Evolutionary conservation across 2,329 filamentous ascomycete species (phyloP), one percentile per base, ranked within the genome.

Genomic region (Pyrenophora seminiperda): DNA sequence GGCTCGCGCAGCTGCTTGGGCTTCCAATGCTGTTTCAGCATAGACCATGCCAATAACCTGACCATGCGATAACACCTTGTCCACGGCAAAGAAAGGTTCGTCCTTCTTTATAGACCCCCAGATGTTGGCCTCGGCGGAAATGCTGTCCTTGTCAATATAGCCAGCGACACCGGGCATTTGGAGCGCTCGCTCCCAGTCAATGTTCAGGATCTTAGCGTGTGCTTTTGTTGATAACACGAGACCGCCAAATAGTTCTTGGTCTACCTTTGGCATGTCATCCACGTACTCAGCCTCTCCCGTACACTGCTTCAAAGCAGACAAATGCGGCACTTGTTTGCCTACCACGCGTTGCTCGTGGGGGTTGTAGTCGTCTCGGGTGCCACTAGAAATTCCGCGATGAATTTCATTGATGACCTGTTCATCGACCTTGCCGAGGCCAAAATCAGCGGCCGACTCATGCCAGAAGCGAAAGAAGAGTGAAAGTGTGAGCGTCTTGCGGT

Each of bases 391-490:
- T 3, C 84, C 85, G 50, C 93, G 81, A 65, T 96, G 89, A 37
- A 97, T 88, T 67, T 97, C 93, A 1, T 83, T 81, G 19, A 93
- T 81, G 1, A 86, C 89, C 58, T 95, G 85, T 41, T 80, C 76
- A 63, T 96, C 91, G 24, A 85, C 67, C 7, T 81, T 77, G 1
- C 76, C 71, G 7, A 81, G 31, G 76, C 63, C 77, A 1, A 94
- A 72, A 13, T 81, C 81, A 0, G 84, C 81, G 29, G 96, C 79
- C 0, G 92, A 83, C 50, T 97, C 92, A 64, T 97, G 89, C 72
- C 96, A 97, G 74, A 96, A 97, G n/a, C 91, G 85, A 73, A 97
- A 97, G 75, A 97, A 97, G 76, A 97, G 92, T 0, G 91, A 89
- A 41, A 97, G 77, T 0, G 93, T 91, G 9, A 97, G 77, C 1